phyloP scores from a whole-genome alignment of 2,329 filamentous ascomycete genomes.

The Cladobotryum mycophilum region DNA sequence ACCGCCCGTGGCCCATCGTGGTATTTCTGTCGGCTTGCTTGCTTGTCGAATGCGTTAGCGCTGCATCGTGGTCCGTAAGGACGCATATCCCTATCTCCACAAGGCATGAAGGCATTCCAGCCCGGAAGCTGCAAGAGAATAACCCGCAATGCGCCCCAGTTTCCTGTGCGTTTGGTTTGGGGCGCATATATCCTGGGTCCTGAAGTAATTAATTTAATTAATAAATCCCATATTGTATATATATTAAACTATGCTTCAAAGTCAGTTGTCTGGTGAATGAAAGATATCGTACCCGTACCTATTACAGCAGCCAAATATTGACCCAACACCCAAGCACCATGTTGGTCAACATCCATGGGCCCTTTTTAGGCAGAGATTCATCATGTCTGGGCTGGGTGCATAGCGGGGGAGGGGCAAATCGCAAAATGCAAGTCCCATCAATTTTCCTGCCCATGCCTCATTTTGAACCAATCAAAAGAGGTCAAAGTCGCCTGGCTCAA shows the following conservation, averaged over 20 bases:
- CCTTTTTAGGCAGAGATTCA: too few species aligned
- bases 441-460: background rate
- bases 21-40: background rate
- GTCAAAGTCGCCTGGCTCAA: background rate
- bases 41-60: slow-evolving; percentile 10
- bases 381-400: background rate
- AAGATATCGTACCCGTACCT: too few species aligned
- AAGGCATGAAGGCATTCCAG: too few species aligned
- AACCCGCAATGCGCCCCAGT: background rate
- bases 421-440: slow-evolving; percentile 4
- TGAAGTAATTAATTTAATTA: too few species aligned
- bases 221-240: too few species aligned
- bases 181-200: background rate
- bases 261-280: too few species aligned
- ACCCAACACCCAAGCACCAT: too few species aligned
- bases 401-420: slow-evolving; percentile 14
- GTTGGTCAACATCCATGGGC: too few species aligned
- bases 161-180: background rate
- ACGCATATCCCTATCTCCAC: background rate
- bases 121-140: too few species aligned
- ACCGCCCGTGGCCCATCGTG: background rate
- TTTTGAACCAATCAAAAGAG: slow-evolving; percentile 5
- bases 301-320: too few species aligned
- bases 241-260: too few species aligned
- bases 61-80: slow-evolving; percentile 5